Evolutionary conservation across 306 rosid species (phyloP).

Genomic region (Albizia julibrissin): DNA sequence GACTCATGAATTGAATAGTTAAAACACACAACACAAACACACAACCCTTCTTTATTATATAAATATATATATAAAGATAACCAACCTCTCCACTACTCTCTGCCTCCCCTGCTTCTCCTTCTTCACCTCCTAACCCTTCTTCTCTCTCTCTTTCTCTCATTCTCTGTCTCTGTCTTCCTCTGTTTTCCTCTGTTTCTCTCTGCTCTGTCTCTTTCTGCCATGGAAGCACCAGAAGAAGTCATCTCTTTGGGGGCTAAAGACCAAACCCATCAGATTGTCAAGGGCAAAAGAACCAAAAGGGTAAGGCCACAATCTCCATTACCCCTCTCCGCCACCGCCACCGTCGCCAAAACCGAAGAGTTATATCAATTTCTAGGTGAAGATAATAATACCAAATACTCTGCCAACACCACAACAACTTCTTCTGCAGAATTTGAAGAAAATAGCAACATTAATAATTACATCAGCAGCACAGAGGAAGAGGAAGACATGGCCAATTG

Average conservation of each 20-base stretch:
- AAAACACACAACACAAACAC: background rate
- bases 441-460: background rate
- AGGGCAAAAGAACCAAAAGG: conserved; percentile 94
- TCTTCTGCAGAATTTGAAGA: conserved; percentile 3
- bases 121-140: background rate
- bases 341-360: background rate
- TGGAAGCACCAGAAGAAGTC: conserved; percentile 47
- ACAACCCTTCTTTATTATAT: background rate
- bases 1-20: background rate
- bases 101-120: conserved; percentile 3
- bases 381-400: background rate
- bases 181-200: conserved; percentile 5
- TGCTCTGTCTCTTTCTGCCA: background rate
- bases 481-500: conserved; percentile 21
- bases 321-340: background rate
- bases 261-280: conserved; percentile 44
- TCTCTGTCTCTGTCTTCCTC: background rate
- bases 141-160: background rate
- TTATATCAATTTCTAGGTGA: background rate
- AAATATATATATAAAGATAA: background rate
- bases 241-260: conserved; percentile 51
- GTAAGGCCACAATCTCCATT: conserved; percentile 83
- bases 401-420: background rate
- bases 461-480: conserved; percentile 11
- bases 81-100: background rate